Conservation (phyloP, 1,284 basidiomycete genomes). For the Wallemia mellicola region DNA sequence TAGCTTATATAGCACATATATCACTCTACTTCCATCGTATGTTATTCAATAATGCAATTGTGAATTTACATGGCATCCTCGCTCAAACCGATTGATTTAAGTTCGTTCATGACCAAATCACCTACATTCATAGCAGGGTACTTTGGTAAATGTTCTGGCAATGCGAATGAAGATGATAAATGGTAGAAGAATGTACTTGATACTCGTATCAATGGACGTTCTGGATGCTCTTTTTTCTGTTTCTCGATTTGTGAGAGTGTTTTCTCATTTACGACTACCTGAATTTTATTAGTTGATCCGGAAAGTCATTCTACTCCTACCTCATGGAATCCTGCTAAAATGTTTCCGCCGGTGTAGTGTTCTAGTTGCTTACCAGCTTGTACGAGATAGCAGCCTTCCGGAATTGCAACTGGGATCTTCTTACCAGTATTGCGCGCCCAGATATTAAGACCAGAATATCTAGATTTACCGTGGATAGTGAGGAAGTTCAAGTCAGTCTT, state of each 20-base stretch:
- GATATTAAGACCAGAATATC: conserved; percentile 37
- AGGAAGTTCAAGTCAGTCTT: conserved; percentile 20
- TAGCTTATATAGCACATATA: no score
- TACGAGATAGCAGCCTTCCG: conserved; percentile 23
- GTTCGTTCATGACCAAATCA: background rate
- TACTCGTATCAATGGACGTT: conserved; percentile 59
- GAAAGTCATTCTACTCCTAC: conserved; percentile 16
- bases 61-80: background rate
- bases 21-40: no score
- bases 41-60: no score
- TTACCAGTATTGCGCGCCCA: conserved; percentile 77
- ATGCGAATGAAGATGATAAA: no score
- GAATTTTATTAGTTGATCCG: no score
- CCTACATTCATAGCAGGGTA: background rate
- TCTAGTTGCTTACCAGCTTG: conserved; percentile 81
- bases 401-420: conserved; percentile 52
- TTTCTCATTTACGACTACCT: conserved; percentile 41
- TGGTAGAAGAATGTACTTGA: conserved; percentile 39
- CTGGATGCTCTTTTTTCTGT: conserved; percentile 27
- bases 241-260: conserved; percentile 37
- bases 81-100: background rate
- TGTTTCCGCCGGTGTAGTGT: conserved; percentile 52
- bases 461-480: conserved; percentile 67
- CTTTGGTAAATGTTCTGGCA: background rate
- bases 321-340: conserved; percentile 56